Base-by-base conservation (phyloP, 106 monocot genomes). In the Dioscorea dumetorum region DNA sequence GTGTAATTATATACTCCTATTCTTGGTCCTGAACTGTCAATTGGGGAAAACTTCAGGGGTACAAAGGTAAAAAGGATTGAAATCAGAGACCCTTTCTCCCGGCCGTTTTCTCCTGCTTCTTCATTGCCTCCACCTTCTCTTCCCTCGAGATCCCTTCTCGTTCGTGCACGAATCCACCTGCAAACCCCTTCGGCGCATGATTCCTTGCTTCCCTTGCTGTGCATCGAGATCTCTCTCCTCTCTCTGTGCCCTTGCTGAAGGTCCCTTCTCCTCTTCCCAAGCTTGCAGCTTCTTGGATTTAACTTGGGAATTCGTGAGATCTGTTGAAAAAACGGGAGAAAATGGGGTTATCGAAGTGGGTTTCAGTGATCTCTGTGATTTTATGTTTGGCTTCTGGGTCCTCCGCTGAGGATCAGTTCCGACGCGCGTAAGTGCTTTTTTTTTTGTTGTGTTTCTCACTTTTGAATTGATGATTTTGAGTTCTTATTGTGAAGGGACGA, bases 391-490 rank as follows among this genome's bases (percentile, higher is more conserved):
- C 34, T 28, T 69, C 33, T 19, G 72, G 54, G 32, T 23, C 34
- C 19, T 78, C 71, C 33, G 59, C 67, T 34, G 52, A 65, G 0
- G 82, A 76, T 23, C 79, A 79, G 12, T 70, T 79, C 54, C 72
- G 64, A 34, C 86, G 86, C 31, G 86, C 86, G 86, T 86, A 73
- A 82, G 82, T 82, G n/a, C 50, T 9, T 24, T 57, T 71, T n/a
- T 35, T 50, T 22, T 58, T 54, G 2, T 15, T 18, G n/a, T 28
- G 28, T 28, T 28, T 28, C 1, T 28, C 28, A 28, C 28, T 54
- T 54, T 5, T 16, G 54, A 54, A 54, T 54, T 8, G 18, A 8
- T 18, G 15, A 5, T 14, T 54, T 54, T 54, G 54, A 51, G 51
- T 54, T 54, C 3, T 54, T 41, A 5, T 41, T 3, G 41, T 41